These are phyloP conservation scores for Incumbomyces lentus DNA, from an alignment of 2,329 filamentous ascomycete species.

Conservation along the genomic window DNA sequence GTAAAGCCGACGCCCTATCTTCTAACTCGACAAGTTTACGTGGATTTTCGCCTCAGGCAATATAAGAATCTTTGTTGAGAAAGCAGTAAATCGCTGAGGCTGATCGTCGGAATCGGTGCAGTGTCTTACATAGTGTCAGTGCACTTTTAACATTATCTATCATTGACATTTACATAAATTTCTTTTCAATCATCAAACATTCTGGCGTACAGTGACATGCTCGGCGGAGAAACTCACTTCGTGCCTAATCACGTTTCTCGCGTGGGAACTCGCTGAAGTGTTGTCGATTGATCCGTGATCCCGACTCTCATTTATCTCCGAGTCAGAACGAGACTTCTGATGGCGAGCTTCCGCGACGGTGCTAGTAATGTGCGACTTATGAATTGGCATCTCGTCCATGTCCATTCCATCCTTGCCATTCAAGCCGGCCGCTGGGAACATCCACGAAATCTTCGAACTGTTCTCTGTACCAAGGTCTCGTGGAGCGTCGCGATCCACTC, in stretches of 20 bases:
- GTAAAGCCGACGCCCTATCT: too few relatives aligned
- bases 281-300: conserved; percentile 4
- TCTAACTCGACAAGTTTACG: too few relatives aligned
- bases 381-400: conserved; percentile 1
- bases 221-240: conserved; percentile 13
- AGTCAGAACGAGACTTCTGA: background rate
- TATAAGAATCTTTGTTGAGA: too few relatives aligned
- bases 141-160: too few relatives aligned
- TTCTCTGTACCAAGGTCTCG: background rate
- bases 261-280: conserved; percentile 8
- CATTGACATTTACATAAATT: too few relatives aligned
- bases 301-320: background rate
- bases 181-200: background rate
- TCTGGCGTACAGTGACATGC: conserved; percentile 1
- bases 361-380: background rate
- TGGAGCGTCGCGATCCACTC: background rate
- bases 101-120: too few relatives aligned
- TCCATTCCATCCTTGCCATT: background rate
- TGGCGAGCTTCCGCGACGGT: background rate
- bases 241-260: conserved; percentile 8
- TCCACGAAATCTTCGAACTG: background rate
- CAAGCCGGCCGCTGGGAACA: background rate
- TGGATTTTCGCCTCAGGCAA: too few relatives aligned
- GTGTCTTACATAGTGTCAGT: too few relatives aligned
- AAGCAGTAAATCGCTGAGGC: too few relatives aligned